Conservation (phyloP, 306 rosid genomes). For the Corylus avellana region DNA sequence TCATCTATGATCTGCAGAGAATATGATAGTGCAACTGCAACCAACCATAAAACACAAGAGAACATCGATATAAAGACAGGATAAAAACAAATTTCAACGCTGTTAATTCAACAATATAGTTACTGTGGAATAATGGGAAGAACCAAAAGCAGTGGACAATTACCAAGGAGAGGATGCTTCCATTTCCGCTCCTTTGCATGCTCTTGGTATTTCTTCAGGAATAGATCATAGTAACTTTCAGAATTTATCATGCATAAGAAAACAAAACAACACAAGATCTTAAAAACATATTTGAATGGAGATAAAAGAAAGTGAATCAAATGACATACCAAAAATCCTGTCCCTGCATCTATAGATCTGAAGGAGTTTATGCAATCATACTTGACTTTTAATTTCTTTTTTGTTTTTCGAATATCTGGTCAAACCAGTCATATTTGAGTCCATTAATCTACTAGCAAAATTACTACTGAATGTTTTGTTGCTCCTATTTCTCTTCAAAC, state of each 20-base stretch:
- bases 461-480: no score
- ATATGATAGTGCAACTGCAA: slow-evolving; percentile 83
- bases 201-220: slow-evolving; percentile 71
- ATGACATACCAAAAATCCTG: neutral
- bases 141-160: slow-evolving; percentile 21
- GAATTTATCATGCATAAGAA: neutral
- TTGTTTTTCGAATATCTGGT: neutral
- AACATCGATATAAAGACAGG: slow-evolving; percentile 1
- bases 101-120: neutral
- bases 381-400: neutral
- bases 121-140: neutral
- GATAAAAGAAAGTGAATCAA: neutral
- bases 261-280: neutral
- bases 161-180: slow-evolving; percentile 88
- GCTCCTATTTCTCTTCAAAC: no score
- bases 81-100: neutral
- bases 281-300: neutral
- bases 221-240: slow-evolving; percentile 68
- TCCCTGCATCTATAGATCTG: neutral
- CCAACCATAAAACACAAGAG: slow-evolving; percentile 19
- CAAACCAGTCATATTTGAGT: neutral
- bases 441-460: neutral
- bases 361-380: neutral
- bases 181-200: slow-evolving; percentile 67
- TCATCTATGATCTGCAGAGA: slow-evolving; percentile 81